A percentile compares a stretch with the other conserved stretches of the same genome.
Evolutionary conservation across 441 rosid species (phyloP).

Genomic region (Bruguiera hainesii): DNA sequence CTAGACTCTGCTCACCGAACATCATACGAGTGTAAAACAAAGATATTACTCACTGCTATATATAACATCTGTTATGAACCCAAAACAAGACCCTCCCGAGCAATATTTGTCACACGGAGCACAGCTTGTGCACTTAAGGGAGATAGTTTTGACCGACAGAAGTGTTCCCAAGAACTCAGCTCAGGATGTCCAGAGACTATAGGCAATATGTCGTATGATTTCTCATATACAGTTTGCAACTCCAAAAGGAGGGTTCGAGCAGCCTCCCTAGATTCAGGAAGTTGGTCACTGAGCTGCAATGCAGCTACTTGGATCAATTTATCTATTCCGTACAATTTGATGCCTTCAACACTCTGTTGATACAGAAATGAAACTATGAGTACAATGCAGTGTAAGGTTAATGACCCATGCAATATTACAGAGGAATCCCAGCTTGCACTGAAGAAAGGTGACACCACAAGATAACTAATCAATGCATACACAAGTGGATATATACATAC

Average conservation of each 20-base stretch:
- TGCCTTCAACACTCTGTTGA: conserved; percentile 79
- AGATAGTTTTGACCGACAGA: conserved; percentile 76
- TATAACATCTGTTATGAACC: conserved; percentile 39
- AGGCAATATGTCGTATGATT: conserved; percentile 36
- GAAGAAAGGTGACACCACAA: no score
- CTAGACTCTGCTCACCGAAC: conserved; percentile 24
- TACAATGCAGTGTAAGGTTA: no score
- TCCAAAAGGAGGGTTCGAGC: conserved; percentile 79
- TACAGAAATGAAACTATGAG: conserved; percentile 5
- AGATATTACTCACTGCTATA: background rate
- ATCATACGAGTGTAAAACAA: conserved; percentile 12
- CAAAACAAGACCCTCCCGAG: conserved; percentile 49
- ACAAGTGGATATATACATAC: no score
- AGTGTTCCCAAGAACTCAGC: conserved; percentile 58
- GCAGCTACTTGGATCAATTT: conserved; percentile 77
- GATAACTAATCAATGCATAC: no score
- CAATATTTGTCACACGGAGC: conserved; percentile 62
- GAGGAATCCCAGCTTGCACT: no score
- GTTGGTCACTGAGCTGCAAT: conserved; percentile 83
- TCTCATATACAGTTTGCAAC: conserved; percentile 65
- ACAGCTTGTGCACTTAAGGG: conserved; percentile 80
- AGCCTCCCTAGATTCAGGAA: conserved; percentile 95
- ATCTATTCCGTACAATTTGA: conserved; percentile 71
- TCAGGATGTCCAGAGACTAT: conserved; percentile 42
- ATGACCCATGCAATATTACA: no score